A percentile compares a stretch with the other conserved stretches of the same genome.
Evolutionary conservation across 441 rosid species (phyloP).

Genomic region (Erodium texanum): DNA sequence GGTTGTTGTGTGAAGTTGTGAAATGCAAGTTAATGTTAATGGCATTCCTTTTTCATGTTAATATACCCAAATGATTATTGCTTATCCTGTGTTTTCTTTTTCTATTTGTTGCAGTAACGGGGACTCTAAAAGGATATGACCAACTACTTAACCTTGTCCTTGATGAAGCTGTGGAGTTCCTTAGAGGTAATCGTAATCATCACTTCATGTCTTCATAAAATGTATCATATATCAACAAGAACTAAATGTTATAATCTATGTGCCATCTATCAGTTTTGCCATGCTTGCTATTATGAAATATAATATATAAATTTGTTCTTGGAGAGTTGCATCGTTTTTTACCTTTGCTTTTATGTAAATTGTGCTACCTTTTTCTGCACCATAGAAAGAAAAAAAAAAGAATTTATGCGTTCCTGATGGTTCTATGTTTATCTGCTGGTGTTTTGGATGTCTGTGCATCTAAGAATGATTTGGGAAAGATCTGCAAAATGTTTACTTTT

Average conservation of each 20-base stretch:
- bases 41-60: not conserved
- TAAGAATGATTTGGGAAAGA: too few relatives aligned
- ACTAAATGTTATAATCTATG: not conserved
- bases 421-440: too few relatives aligned
- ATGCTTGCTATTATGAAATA: not conserved
- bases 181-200: conserved; percentile 67
- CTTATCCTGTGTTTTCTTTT: not conserved
- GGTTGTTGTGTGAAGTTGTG: not conserved
- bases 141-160: conserved; percentile 87
- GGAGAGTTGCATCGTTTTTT: not conserved
- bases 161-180: conserved; percentile 74
- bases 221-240: not conserved
- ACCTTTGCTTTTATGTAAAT: not conserved
- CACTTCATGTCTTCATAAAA: not conserved
- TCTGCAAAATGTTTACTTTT: too few relatives aligned
- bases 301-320: too few relatives aligned
- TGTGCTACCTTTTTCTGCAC: not conserved
- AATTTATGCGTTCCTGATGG: too few relatives aligned
- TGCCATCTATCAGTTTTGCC: not conserved
- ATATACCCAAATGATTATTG: not conserved
- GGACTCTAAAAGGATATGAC: conserved; percentile 87
- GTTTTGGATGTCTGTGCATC: too few relatives aligned
- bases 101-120: conserved; percentile 56
- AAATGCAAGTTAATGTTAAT: not conserved
- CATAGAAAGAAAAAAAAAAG: not conserved